Evolutionary conservation across 805 yeast genomes (phyloP), one percentile per base, ranked within the genome.

Genomic region (Pichia cephalocereana): DNA sequence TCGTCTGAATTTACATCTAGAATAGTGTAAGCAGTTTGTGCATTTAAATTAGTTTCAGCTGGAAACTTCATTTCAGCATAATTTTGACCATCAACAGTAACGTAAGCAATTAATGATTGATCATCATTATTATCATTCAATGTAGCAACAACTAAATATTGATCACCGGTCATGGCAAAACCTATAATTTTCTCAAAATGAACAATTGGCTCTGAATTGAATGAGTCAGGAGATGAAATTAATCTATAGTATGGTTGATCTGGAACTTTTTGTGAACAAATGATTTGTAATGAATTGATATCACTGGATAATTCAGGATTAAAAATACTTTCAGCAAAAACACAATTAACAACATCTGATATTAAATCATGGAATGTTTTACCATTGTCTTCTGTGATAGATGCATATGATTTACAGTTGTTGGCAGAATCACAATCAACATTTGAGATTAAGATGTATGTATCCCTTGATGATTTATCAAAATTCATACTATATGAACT

Each of bases 11-110:
- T 74, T 0, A 91, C 79, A 38, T 86, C 88, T 40, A 93, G 69
- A 26, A 91, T 75, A 0, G 96, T 90, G 65, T 86, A 89, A 0
- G 88, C 86, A 51, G 76, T 79, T 53, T 81, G 82, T 36, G 72
- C 70, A 40, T 76, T 76, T 26, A 83, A 79, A 8, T 74, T 66
- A 55, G 85, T 70, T 54, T 73, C 67, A 37, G 77, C 76, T 2
- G 99, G 98, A 65, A 88, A 83, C 50, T 76, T 72, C 0, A 93
- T 93, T 49, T 77, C 83, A 0, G 96, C 87, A 72, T 82, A 93
- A 10, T 66, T 70, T 6, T 58, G 52, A 18, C 98, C 98, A 64
- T 91, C 91, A 17, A 79, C 75, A 1, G 96, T 81, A 1, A 88
- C 88, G 54, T 72, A 75, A 0, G 95, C 91, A 45, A 74, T 72